These are phyloP conservation scores for Protomyces macrosporus DNA, from an alignment of 1,139 yeast genomes.

Conservation along the genomic window DNA sequence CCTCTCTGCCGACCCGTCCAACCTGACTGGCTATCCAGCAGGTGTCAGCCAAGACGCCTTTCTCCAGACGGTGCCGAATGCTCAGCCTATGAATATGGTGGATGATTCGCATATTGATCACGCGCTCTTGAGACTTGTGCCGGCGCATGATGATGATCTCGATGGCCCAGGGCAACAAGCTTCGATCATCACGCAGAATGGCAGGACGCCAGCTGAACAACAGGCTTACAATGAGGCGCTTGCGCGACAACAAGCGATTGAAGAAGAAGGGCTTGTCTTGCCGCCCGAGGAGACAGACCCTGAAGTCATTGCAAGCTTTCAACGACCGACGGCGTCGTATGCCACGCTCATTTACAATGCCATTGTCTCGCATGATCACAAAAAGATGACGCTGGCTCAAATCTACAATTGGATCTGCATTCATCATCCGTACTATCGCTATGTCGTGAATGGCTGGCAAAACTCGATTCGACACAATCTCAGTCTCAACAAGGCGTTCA, in stretches of 20 bases:
- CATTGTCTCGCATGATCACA: conserved; percentile 55
- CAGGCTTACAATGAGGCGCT: conserved; percentile 6
- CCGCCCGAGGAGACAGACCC: conserved; percentile 24
- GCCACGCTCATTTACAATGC: conserved; percentile 77
- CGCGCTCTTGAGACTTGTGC: neutral
- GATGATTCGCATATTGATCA: neutral
- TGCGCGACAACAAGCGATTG: conserved; percentile 15
- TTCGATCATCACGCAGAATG: neutral
- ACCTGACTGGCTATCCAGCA: neutral
- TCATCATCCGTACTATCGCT: conserved; percentile 80
- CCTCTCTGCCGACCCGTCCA: neutral
- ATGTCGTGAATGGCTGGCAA: conserved; percentile 98
- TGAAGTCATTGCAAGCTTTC: conserved; percentile 23
- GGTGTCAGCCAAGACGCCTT: neutral
- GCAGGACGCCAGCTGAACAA: neutral
- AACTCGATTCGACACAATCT: conserved; percentile 84
- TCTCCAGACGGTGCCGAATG: too few relatives aligned
- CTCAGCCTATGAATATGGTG: neutral
- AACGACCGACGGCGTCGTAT: conserved; percentile 75
- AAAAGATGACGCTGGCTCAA: conserved; percentile 69
- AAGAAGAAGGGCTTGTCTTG: conserved; percentile 18
- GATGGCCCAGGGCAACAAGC: neutral
- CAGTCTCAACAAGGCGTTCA: conserved; percentile 76
- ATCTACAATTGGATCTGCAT: conserved; percentile 83
- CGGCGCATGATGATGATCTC: neutral